Evolutionary conservation across 768 basidiomycete species (phyloP).

Genomic region (Hydnum rufescens): DNA sequence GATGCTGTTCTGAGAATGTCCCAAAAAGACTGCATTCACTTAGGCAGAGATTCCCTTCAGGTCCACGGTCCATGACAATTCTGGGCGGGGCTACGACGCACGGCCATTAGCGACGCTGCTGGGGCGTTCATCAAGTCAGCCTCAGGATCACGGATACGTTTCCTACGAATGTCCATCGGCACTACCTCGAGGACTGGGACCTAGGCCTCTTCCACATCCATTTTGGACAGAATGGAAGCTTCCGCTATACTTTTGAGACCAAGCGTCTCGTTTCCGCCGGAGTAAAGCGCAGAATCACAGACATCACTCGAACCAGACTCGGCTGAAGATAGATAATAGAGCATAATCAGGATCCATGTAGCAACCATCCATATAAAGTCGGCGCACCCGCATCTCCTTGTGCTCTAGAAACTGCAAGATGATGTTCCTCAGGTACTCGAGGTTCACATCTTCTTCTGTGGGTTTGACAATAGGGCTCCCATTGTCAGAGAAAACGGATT

Average conservation of each 20-base stretch:
- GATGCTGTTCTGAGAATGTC: too few species aligned
- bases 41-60: too few species aligned
- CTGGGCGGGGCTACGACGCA: too few species aligned
- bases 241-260: conserved; percentile 53
- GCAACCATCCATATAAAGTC: too few species aligned
- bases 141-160: too few species aligned
- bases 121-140: too few species aligned
- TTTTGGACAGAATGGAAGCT: neutral
- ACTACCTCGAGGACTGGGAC: too few species aligned
- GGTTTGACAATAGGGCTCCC: conserved; percentile 1
- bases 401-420: conserved; percentile 95
- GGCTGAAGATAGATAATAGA: conserved; percentile 28
- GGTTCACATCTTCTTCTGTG: conserved; percentile 74
- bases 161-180: too few species aligned
- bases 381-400: conserved; percentile 88
- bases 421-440: conserved; percentile 91
- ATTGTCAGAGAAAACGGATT: neutral
- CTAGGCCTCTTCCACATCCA: too few species aligned
- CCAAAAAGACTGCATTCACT: too few species aligned
- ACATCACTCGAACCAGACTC: conserved; percentile 76
- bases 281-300: conserved; percentile 84
- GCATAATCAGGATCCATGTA: neutral
- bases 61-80: too few species aligned
- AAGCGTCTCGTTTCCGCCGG: conserved; percentile 84
- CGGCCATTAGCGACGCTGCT: too few species aligned